Base-by-base conservation (phyloP, 768 basidiomycete species). In the Leccinum boreale region DNA sequence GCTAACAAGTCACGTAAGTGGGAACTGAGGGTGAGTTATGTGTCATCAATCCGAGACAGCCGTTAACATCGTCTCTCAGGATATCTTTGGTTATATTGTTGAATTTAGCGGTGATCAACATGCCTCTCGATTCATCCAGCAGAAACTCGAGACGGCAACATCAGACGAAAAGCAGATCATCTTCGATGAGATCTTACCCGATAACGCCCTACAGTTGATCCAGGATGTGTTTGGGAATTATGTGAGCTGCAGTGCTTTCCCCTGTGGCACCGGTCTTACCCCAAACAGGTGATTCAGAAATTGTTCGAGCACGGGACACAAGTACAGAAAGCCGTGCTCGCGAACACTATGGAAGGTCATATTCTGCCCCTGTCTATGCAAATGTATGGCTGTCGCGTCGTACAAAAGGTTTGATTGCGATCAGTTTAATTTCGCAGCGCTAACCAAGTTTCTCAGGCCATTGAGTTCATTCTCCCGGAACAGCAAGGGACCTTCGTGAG, bases 171-270 rank as follows among this genome's bases (percentile, higher is more conserved):
- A 85, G 69, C 84, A 90, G 63, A 70, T 77, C 33, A 79, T 96
- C 36, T 97, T 94, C 60, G 85, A 90, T 50, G 96, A 98, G 75
- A 90, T 98, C 63, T 81, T 91, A 21, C 92, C 93, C 23, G 73
- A 81, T 45, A 85, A 88, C 66, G 80, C 85, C 4, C 72, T 94
- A 49, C 82, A 86, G 53, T 79, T 98, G 54, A 89, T 94, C 59
- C 88, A 87, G 65, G 93, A 97, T 68, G 90, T 97, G 47, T 98
- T 96, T 69, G 96, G 95, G 56, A 98, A 98, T 77, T 98, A 97
- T 75, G 90, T 92, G 69, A 64, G 88, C 75, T 29, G 17, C 51
- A 15, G 5, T 6, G 26, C 15, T 31, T 57, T 33, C 52, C 52
- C 29, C 44, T 12, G 19, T 45, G 39, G 11, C 33, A 21, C 7